Evolutionary conservation across 805 yeast genomes (phyloP), one percentile per base, ranked within the genome.

Genomic region (Yarrowia porcina): DNA sequence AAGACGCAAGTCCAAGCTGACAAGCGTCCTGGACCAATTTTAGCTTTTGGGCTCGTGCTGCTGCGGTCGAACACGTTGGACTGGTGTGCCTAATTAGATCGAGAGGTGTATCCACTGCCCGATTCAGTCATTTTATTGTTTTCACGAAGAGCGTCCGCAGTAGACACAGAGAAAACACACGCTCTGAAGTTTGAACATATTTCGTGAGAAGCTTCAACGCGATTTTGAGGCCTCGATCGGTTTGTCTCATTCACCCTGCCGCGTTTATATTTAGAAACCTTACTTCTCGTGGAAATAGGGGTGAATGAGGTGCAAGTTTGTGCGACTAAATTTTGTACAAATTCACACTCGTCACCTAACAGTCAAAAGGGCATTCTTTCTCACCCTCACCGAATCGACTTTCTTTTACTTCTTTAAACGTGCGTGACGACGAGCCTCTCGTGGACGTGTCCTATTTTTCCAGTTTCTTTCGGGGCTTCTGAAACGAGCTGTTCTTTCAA

Each of bases 241-340:
- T 49, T 25, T 52, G 59, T 52, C 44, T 52, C 59, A 52, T 49
- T 32, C 56, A 49, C 56, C 56, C 56, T 49, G 56, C 56, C 44
- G 44, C 42, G 59, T 35, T 52, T 52, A 52, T 52, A 52, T 52
- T 52, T 52, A 52, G 59, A 52, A 52, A 52, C 59, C 38, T 50
- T 52, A 49, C 33, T 50, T 52, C 23, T 35, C 32, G 59, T 27
- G 28, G 57, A 44, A 52, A 52, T 52, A 52, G 59, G 59, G 59
- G 59, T 32, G 33, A 33, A 15, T 28, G 57, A 32, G 39, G 56
- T 49, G 39, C 56, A 32, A 49, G 39, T 33, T 36, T 15, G 63
- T 42, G 50, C 52, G 44, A 56, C 61, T 56, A 39, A 39, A 32
- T 42, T 57, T 23, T 35, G 36, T 45, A 27, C 47, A 33, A 50